A percentile compares a stretch with the other conserved stretches of the same genome.
phyloP scores from a whole-genome alignment of 2,329 filamentous ascomycete species.

The Phyllosticta citribraziliensis region DNA sequence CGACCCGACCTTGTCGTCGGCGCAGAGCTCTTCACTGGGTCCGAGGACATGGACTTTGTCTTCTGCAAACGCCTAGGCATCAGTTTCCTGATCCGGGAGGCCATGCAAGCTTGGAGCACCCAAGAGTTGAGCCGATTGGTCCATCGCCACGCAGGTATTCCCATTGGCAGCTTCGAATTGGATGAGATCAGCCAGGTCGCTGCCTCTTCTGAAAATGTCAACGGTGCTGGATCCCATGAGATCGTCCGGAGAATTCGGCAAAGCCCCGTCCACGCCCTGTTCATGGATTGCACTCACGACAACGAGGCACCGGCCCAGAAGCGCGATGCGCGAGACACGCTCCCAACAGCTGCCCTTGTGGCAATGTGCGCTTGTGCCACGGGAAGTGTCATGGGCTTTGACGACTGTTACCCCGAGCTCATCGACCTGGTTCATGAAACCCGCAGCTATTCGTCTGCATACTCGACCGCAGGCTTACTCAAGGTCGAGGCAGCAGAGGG shows the following conservation, averaged over 20 bases:
- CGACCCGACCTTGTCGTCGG: conserved; percentile 84
- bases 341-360: conserved; percentile 88
- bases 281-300: conserved; percentile 99
- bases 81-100: conserved; percentile 85
- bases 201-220: conserved; percentile 32
- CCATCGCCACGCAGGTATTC: conserved; percentile 83
- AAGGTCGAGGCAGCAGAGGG: conserved; percentile 61
- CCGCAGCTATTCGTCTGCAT: conserved; percentile 69
- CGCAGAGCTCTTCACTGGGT: conserved; percentile 90
- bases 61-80: conserved; percentile 91
- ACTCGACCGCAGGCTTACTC: conserved; percentile 50
- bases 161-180: conserved; percentile 95
- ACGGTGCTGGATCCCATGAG: conserved; percentile 40
- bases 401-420: conserved; percentile 87
- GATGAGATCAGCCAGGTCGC: conserved; percentile 62
- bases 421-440: conserved; percentile 91
- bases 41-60: conserved; percentile 89
- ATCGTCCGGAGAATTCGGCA: conserved; percentile 73
- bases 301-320: conserved; percentile 96
- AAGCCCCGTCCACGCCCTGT: conserved; percentile 83
- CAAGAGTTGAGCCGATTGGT: conserved; percentile 86
- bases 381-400: conserved; percentile 95
- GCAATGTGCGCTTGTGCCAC: conserved; percentile 92
- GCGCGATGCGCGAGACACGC: conserved; percentile 82
- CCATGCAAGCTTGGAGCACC: conserved; percentile 97